Percentiles rank a stretch among this genome's conserved stretches.
These are phyloP conservation scores for Russula foetens DNA, from an alignment of 768 basidiomycete genomes.

Conservation along the genomic window DNA sequence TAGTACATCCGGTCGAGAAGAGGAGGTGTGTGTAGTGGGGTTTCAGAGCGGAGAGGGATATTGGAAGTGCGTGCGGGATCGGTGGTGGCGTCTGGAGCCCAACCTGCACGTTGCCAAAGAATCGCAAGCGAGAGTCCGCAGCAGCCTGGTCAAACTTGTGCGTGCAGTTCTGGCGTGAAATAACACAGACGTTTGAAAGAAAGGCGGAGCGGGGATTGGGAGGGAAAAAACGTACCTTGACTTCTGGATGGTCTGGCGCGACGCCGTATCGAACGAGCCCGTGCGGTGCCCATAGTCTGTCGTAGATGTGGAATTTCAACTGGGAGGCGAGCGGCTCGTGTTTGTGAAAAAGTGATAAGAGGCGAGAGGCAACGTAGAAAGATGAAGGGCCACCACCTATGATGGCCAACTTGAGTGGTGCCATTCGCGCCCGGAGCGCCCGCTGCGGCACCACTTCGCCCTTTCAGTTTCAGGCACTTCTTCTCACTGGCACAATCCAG, in stretches of 20 bases:
- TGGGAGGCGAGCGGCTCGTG: slow-evolving; percentile 28
- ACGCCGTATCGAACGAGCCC: slow-evolving; percentile 94
- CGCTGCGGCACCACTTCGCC: too few relatives aligned
- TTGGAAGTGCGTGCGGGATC: slow-evolving; percentile 43
- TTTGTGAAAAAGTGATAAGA: slow-evolving; percentile 57
- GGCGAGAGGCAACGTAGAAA: slow-evolving; percentile 87
- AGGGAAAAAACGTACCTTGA: slow-evolving; percentile 55
- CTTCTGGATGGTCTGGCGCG: slow-evolving; percentile 97
- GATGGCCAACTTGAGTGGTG: slow-evolving; percentile 71
- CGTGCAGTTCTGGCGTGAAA: slow-evolving; percentile 69
- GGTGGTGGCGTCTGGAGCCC: slow-evolving; percentile 28
- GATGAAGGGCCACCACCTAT: slow-evolving; percentile 95
- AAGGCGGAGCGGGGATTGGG: background rate
- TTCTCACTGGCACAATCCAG: too few relatives aligned
- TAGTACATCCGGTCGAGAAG: slow-evolving; percentile 78
- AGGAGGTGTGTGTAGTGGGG: slow-evolving; percentile 78
- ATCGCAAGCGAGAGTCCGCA: slow-evolving; percentile 70
- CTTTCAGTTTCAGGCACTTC: too few relatives aligned
- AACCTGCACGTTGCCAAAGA: slow-evolving; percentile 87
- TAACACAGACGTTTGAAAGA: too few relatives aligned
- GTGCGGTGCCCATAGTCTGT: slow-evolving; percentile 89
- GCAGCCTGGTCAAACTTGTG: slow-evolving; percentile 88
- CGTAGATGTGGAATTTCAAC: slow-evolving; percentile 73
- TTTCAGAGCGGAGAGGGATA: slow-evolving; percentile 56
- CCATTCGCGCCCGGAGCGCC: too few relatives aligned